Base-by-base conservation (phyloP, 345 rosid genomes). In the Reutealis trisperma region DNA sequence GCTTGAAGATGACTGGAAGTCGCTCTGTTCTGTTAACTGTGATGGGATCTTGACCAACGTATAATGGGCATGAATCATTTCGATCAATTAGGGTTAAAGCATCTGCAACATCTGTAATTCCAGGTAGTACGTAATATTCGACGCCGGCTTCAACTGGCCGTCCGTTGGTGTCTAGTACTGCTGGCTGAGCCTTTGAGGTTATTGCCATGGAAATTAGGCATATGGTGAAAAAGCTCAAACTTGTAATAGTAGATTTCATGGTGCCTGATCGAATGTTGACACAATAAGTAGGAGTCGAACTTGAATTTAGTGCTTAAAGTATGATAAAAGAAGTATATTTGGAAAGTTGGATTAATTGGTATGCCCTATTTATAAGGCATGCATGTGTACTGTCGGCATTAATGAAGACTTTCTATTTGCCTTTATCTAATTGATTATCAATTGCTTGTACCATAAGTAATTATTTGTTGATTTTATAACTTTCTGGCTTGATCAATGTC, bases 101-200 rank as follows among this genome's bases (percentile, higher is more conserved):
- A 0, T 82, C 82, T 0, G 78, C 78, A 8, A 60, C 65, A 59
- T 77, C 76, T 21, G 69, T 72, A 9, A 59, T n/a, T 16, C 6
- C 62, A 0, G 79, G 85, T 13, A 78, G 54, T 21, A 82, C 59
- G 62, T 58, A 70, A 70, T 82, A 82, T 67, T 78, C 67, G 25
- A 71, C 64, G 30, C 77, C 79, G 16, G 72, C 47, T 21, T 58
- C 24, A 0, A 82, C 74, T 0, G 85, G 71, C 58, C 78, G 61
- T 9, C 82, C 85, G 10, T 15, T 41, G n/a, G 74, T 58, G 74
- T 82, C 85, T 15, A 78, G 73, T 42, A 78, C 79, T 0, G 79
- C 71, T 24, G 58, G 76, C 70, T 80, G 79, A 57, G 80, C 77
- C 3, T 14, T 16, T 0, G 14, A 1, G 67, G 64, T n/a, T 59